Evolutionary conservation across 352 stramenopile genomes (phyloP), one percentile per base, ranked within the genome.

Genomic region (Pythium guiyangense): DNA sequence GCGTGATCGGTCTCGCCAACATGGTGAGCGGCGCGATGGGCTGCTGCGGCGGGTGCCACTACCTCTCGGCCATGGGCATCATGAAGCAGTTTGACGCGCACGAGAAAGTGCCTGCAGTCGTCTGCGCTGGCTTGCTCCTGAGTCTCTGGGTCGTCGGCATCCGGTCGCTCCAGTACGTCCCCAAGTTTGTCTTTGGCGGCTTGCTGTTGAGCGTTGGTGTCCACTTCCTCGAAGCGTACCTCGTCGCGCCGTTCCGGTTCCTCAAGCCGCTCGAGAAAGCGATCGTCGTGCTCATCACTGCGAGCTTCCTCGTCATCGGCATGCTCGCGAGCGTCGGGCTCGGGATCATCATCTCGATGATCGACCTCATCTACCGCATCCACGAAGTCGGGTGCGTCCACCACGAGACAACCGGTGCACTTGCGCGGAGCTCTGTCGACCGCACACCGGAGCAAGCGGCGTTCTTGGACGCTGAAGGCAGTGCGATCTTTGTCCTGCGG

Each of bases 61-160:
- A 93, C 54, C 59, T 93, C 1, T 91, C 80, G 0, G 84, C 84
- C 0, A 93, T 93, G 80, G 81, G 79, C 1, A 90, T 93, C 50
- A 88, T 93, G 76, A 86, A 88, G 56, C 83, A 90, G 52, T 91
- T 93, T 53, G 75, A 89, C 10, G 84, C 81, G 5, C 81, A 93
- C 42, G 81, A 90, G 22, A 84, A 82, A 50, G 68, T 89, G 0
- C 84, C 84, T n/a, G 84, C 83, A 12, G 52, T 92, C 4, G 75
- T 93, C 3, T 91, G 77, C 31, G 73, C 81, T 0, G 71, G 56
- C 25, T 57, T 91, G 31, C 51, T 90, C 22, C 20, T 88, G 0
- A 31, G 70, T 34, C 59, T 93, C 14, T 93, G 84, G 84, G 69
- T 76, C 29, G 59, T 75, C 3, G 84, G 84, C 8, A 89, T 93